phyloP scores from a whole-genome alignment of 2,329 filamentous ascomycete genomes.

The Epichloe amarillans region DNA sequence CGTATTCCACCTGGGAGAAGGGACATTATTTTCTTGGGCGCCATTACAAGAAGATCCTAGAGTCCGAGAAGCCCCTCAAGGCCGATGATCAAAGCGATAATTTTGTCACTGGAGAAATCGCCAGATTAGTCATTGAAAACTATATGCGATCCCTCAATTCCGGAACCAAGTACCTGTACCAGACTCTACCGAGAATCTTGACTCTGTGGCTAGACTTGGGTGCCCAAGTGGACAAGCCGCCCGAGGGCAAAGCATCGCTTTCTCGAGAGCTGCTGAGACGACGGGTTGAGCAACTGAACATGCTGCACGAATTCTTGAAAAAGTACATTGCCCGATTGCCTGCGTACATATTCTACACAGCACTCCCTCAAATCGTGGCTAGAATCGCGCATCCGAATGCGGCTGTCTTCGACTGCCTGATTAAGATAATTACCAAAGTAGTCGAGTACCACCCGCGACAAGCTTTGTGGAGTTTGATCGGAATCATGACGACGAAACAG shows the following conservation, averaged over 20 bases:
- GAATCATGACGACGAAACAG: constrained; percentile 70
- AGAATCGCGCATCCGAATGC: constrained; percentile 78
- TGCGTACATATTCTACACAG: constrained; percentile 65
- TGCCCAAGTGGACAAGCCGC: constrained; percentile 53
- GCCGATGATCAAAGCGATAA: constrained; percentile 63
- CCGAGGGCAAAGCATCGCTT: constrained; percentile 39
- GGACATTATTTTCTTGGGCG: constrained; percentile 94
- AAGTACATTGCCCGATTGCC: constrained; percentile 66
- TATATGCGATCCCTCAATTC: constrained; percentile 77
- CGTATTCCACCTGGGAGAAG: constrained; percentile 72
- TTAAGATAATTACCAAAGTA: constrained; percentile 74
- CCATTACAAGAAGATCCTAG: constrained; percentile 91
- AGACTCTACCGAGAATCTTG: constrained; percentile 80
- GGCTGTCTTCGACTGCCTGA: constrained; percentile 63
- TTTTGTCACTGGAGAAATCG: constrained; percentile 68
- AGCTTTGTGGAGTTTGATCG: constrained; percentile 79
- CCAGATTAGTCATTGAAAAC: constrained; percentile 85
- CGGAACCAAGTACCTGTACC: constrained; percentile 91
- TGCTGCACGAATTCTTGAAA: constrained; percentile 60
- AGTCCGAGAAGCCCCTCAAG: constrained; percentile 71
- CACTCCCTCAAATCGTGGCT: constrained; percentile 88
- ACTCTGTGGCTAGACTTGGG: constrained; percentile 93
- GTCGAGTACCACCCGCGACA: constrained; percentile 79
- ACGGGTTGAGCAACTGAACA: constrained; percentile 52
- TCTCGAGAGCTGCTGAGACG: constrained; percentile 38